A percentile compares a stretch with the other conserved stretches of the same genome.
These are phyloP conservation scores for Monosporascus sp. DNA, from an alignment of 2,329 filamentous ascomycete genomes.

Conservation along the genomic window DNA sequence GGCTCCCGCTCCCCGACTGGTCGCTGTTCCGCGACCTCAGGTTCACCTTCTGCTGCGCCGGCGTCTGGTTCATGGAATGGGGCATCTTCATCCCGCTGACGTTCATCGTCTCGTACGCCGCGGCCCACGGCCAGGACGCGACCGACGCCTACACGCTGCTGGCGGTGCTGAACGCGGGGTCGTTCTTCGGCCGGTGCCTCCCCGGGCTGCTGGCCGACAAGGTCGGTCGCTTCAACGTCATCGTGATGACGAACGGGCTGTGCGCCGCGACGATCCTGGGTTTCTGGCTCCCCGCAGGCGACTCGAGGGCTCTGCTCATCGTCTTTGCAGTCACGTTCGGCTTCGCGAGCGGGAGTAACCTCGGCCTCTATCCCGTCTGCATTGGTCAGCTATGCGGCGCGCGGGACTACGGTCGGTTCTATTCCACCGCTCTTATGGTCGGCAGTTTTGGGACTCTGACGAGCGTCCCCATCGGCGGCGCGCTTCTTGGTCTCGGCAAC, in stretches of 20 bases:
- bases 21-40: conserved; percentile 54
- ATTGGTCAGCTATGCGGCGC: conserved; percentile 75
- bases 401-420: conserved; percentile 69
- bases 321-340: conserved; percentile 70
- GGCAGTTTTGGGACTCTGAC: conserved; percentile 63
- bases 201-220: conserved; percentile 72
- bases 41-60: conserved; percentile 55
- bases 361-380: conserved; percentile 73
- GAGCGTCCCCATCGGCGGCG: conserved; percentile 40
- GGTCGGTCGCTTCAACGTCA: conserved; percentile 74
- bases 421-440: conserved; percentile 71
- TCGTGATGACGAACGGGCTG: conserved; percentile 59
- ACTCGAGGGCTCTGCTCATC: conserved; percentile 52
- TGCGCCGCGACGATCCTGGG: conserved; percentile 53
- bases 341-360: conserved; percentile 72
- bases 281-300: conserved; percentile 63
- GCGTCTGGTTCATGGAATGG: conserved; percentile 66
- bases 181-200: conserved; percentile 68
- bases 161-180: conserved; percentile 76
- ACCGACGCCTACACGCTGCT: conserved; percentile 67
- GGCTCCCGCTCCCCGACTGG: conserved; percentile 56
- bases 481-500: conserved; percentile 15
- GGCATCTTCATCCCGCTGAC: conserved; percentile 22
- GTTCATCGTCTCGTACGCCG: conserved; percentile 40
- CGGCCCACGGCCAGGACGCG: conserved; percentile 52